Evolutionary conservation across 139 green algal species (phyloP).

Genomic region (Pseudopediastrum boryanum): DNA sequence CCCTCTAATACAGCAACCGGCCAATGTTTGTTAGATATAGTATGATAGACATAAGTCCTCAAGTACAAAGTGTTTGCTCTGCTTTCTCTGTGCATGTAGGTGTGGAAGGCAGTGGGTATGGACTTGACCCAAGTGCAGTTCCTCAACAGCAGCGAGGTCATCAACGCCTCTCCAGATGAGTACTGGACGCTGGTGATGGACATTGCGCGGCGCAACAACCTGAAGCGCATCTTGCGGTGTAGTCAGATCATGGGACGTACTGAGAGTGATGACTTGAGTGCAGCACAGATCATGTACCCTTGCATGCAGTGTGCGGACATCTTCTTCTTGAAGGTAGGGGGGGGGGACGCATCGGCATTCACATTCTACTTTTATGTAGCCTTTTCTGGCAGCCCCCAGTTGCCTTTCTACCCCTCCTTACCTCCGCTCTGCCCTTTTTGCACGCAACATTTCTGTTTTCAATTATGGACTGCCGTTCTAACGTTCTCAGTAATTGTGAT

Average conservation of each 20-base stretch:
- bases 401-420: too few species aligned
- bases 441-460: too few species aligned
- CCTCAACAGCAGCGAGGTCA: slow-evolving; percentile 77
- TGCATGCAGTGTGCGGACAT: slow-evolving; percentile 99
- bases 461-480: too few species aligned
- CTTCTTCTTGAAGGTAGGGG: slow-evolving; percentile 94
- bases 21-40: too few species aligned
- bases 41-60: background rate
- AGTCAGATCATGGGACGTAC: slow-evolving; percentile 97
- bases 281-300: slow-evolving; percentile 99
- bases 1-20: too few species aligned
- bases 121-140: slow-evolving; percentile 89
- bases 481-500: too few species aligned
- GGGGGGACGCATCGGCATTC: background rate
- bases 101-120: slow-evolving; percentile 99
- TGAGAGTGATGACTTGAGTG: slow-evolving; percentile 93
- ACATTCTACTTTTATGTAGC: too few species aligned
- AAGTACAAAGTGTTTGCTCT: background rate
- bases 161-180: slow-evolving; percentile 69
- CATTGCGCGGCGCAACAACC: slow-evolving; percentile 86
- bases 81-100: slow-evolving; percentile 41
- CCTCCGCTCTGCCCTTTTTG: too few species aligned
- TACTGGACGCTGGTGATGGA: slow-evolving; percentile 95
- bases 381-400: too few species aligned
- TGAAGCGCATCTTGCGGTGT: slow-evolving; percentile 80